A percentile compares a stretch with the other conserved stretches of the same genome.
Evolutionary conservation across 1,284 basidiomycete species (phyloP).

Genomic region (Pseudozyma thailandica): DNA sequence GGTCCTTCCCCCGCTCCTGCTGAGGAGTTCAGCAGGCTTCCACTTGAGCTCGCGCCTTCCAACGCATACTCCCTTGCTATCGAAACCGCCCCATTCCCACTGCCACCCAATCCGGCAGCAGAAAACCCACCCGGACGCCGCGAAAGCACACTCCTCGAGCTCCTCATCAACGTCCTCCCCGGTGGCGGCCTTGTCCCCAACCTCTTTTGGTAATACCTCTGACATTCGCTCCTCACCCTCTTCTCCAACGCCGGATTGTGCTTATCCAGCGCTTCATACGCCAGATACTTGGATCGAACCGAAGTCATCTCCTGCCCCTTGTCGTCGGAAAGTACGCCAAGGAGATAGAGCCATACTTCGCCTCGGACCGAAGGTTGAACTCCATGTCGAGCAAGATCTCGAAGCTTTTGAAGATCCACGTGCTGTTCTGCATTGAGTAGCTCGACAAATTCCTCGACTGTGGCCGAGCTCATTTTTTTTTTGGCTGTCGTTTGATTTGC

Average conservation of each 20-base stretch:
- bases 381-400: slow-evolving; percentile 63
- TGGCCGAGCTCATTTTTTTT: slow-evolving; percentile 61
- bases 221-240: slow-evolving; percentile 59
- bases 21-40: slow-evolving; percentile 1
- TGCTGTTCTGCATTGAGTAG: slow-evolving; percentile 65
- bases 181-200: slow-evolving; percentile 45
- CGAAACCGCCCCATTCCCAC: neutral
- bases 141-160: slow-evolving; percentile 25
- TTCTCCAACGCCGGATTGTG: slow-evolving; percentile 61
- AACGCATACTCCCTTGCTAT: slow-evolving; percentile 13
- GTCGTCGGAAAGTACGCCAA: slow-evolving; percentile 65
- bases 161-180: slow-evolving; percentile 41
- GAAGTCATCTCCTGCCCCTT: slow-evolving; percentile 67
- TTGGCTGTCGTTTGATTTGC: too few relatives aligned
- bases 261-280: slow-evolving; percentile 64
- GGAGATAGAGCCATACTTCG: slow-evolving; percentile 67
- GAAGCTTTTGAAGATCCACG: slow-evolving; percentile 62
- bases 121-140: slow-evolving; percentile 30
- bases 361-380: slow-evolving; percentile 63
- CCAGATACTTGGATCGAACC: slow-evolving; percentile 63
- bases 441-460: slow-evolving; percentile 62
- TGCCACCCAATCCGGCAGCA: neutral
- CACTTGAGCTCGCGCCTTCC: slow-evolving; percentile 5
- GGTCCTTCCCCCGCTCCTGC: slow-evolving; percentile 2
- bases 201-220: slow-evolving; percentile 62